Evolutionary conservation across 2,329 filamentous ascomycete genomes (phyloP), one percentile per base, ranked within the genome.

Genomic region (Chrysosporium keratinophilum): DNA sequence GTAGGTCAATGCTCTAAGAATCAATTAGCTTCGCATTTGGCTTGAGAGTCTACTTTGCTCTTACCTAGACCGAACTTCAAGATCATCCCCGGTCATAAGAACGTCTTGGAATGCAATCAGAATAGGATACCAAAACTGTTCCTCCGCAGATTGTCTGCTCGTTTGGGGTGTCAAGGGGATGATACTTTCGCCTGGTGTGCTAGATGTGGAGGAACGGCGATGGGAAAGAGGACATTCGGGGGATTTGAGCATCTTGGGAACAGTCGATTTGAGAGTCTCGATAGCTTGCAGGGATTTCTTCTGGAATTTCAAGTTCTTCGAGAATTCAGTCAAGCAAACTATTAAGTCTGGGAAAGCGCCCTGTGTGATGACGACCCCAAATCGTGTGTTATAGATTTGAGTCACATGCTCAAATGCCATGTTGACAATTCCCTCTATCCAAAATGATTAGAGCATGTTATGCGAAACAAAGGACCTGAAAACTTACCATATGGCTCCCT

Each of bases 81-180:
- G 78, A 67, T 99, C 93, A 69, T 98, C 94, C 1, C 94, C 93
- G 1, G 93, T 98, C 93, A 99, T 99, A 46, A 99, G 75, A 19
- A 98, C 90, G 68, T 98, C 93, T 67, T 99, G 93, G 76, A 98
- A 98, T 2, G 94, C 91, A 66, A 98, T 97, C 31, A 99, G 76
- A 5, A 98, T 87, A 0, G 93, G 93, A 69, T 98, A 98, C 93
- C 93, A 99, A 70, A 90, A 98, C 37, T 94, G 90, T 68, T 97
- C 93, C 67, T 98, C 94, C 59, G 93, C 83, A 3, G 90, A 94
- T 44, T 95, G 94, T 51, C 85, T 84, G 54, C 77, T 86, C 54
- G 82, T 82, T 56, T 84, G 82, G 65, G 78, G 80, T 1, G 78
- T 74, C 54, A 80, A 71, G 15, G 75, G 73, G 10, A 77, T 3